phyloP scores from a whole-genome alignment of 371 early-diverging fungal species.

The Circinella minor region DNA sequence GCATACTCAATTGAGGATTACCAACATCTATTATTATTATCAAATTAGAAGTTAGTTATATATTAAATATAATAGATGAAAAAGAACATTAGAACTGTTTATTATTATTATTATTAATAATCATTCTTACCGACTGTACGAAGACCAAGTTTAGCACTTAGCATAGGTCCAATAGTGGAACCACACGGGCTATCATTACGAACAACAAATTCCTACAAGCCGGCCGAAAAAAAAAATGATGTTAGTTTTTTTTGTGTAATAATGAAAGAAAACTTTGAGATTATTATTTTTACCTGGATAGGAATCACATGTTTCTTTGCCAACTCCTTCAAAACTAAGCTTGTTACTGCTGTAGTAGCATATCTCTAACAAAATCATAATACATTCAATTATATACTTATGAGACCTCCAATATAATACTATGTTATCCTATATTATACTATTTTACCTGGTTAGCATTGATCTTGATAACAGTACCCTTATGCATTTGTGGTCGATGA shows the following conservation, averaged over 20 bases:
- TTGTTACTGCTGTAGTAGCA: conserved; percentile 92
- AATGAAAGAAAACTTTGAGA: no score
- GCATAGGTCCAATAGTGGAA: conserved; percentile 95
- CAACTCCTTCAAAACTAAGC: conserved; percentile 78
- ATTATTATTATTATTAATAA: no score
- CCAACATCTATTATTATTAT: conserved; percentile 76
- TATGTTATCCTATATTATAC: no score
- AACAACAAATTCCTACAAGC: conserved; percentile 86
- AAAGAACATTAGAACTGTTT: background rate
- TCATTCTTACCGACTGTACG: conserved; percentile 68
- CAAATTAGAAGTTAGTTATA: no score
- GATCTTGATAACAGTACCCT: conserved; percentile 94
- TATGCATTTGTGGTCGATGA: conserved; percentile 91
- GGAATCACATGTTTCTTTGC: conserved; percentile 80
- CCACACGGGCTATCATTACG: conserved; percentile 83
- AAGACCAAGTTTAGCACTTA: conserved; percentile 92
- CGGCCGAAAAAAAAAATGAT: background rate
- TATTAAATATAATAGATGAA: background rate
- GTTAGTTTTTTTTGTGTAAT: no score
- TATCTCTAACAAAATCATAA: conserved; percentile 60
- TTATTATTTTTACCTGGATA: conserved; percentile 59
- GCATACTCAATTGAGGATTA: conserved; percentile 95
- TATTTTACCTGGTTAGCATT: conserved; percentile 86
- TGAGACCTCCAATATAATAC: no score
- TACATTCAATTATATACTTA: background rate